These are phyloP conservation scores for Ochromonadaceae sp. DNA, from an alignment of 352 stramenopile species.

Conservation along the genomic window DNA sequence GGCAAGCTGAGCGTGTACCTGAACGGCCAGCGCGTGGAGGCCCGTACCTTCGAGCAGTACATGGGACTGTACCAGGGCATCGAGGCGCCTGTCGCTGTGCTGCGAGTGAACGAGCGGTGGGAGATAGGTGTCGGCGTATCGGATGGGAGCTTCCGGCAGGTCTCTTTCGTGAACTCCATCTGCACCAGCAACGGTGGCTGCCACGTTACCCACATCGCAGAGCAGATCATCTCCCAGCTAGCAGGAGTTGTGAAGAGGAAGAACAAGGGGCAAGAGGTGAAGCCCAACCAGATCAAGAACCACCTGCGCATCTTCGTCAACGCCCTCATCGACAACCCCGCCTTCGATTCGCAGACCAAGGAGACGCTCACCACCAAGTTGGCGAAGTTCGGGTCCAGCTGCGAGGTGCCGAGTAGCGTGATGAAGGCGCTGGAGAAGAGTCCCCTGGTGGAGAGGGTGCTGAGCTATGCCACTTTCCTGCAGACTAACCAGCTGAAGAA, in stretches of 20 bases:
- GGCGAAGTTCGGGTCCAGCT: slow-evolving; percentile 61
- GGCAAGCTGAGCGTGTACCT: slow-evolving; percentile 81
- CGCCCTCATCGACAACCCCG: slow-evolving; percentile 87
- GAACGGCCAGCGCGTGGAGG: slow-evolving; percentile 74
- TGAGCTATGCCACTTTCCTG: slow-evolving; percentile 64
- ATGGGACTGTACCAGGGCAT: slow-evolving; percentile 59
- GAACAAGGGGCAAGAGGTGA: slow-evolving; percentile 76
- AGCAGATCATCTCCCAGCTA: slow-evolving; percentile 66
- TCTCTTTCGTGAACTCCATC: slow-evolving; percentile 96
- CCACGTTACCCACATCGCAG: no score
- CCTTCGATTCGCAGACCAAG: slow-evolving; percentile 97
- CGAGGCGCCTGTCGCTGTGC: slow-evolving; percentile 53
- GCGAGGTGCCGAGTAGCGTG: slow-evolving; percentile 69
- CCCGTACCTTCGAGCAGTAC: slow-evolving; percentile 85
- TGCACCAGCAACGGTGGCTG: slow-evolving; percentile 85
- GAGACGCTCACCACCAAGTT: slow-evolving; percentile 79
- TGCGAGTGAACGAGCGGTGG: slow-evolving; percentile 80
- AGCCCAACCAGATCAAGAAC: slow-evolving; percentile 77
- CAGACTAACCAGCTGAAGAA: slow-evolving; percentile 45
- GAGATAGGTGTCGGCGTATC: slow-evolving; percentile 77
- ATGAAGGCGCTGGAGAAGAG: slow-evolving; percentile 82
- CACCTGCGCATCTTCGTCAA: slow-evolving; percentile 91
- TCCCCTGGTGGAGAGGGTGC: slow-evolving; percentile 66
- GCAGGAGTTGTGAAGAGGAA: slow-evolving; percentile 75
- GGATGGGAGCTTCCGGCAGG: slow-evolving; percentile 77